Percentiles rank a stretch among this genome's conserved stretches.
phyloP scores from a whole-genome alignment of 139 green algal species.

The Diplosphaera chodatii region DNA sequence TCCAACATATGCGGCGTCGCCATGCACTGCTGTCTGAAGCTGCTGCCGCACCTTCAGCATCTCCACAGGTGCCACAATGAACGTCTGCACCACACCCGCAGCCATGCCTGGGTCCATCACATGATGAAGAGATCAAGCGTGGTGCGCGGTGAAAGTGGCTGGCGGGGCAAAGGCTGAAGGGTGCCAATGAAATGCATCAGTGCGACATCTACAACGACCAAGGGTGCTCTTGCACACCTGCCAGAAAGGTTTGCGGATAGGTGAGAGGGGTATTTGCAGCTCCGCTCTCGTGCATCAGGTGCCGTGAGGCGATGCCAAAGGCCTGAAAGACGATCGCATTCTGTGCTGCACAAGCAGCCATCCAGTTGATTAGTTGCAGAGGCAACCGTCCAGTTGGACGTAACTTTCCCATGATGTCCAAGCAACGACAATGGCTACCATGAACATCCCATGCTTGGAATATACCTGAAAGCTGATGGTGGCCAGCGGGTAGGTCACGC shows the following conservation, averaged over 20 bases:
- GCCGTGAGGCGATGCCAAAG: conserved; percentile 20
- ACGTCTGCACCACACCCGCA: conserved; percentile 29
- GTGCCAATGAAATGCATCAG: too few species aligned
- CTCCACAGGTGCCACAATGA: conserved; percentile 45
- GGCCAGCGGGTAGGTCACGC: conserved; percentile 46
- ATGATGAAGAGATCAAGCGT: too few species aligned
- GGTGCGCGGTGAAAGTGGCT: too few species aligned
- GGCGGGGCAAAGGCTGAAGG: too few species aligned
- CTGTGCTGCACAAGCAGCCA: conserved; percentile 25
- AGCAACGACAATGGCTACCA: too few species aligned
- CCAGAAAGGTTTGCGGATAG: not conserved
- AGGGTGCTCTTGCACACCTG: not conserved
- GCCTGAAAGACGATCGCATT: conserved; percentile 55
- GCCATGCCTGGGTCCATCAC: conserved; percentile 35
- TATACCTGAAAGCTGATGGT: conserved; percentile 44
- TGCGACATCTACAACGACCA: too few species aligned
- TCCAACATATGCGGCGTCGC: conserved; percentile 38
- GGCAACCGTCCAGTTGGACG: too few species aligned
- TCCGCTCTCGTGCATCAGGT: not conserved
- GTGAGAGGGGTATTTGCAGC: not conserved
- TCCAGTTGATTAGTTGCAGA: too few species aligned
- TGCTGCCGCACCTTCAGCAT: conserved; percentile 70
- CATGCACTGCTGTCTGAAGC: conserved; percentile 47
- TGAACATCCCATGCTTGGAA: too few species aligned
- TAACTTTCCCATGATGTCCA: too few species aligned